Conservation (phyloP, 495 filamentous ascomycete genomes). For the Glonium stellatum region DNA sequence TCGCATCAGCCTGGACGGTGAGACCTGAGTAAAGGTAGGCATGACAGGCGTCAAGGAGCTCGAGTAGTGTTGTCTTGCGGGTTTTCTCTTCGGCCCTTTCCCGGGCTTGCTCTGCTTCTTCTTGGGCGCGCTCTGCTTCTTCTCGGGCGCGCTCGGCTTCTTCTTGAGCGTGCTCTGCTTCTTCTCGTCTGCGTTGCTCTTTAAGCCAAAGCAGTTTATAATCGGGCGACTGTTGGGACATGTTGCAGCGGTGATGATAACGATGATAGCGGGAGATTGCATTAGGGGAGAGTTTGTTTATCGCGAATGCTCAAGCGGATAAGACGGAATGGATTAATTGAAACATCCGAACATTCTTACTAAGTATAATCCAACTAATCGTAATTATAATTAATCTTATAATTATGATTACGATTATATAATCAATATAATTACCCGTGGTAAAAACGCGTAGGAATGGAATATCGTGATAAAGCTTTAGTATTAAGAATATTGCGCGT, state of each 20-base stretch:
- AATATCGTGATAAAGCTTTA: too few species aligned
- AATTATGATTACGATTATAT: too few species aligned
- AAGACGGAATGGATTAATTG: not conserved
- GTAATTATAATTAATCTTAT: too few species aligned
- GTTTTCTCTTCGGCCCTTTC: slow-evolving; percentile 16
- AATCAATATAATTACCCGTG: too few species aligned
- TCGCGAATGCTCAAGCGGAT: too few species aligned
- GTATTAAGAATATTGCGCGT: too few species aligned
- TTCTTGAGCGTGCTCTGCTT: slow-evolving; percentile 5
- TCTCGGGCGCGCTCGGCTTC: slow-evolving; percentile 4
- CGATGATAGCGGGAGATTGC: too few species aligned
- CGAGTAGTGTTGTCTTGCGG: slow-evolving; percentile 22
- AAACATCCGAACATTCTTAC: not conserved
- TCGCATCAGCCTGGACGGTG: slow-evolving; percentile 17
- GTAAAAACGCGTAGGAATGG: too few species aligned
- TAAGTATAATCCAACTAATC: too few species aligned
- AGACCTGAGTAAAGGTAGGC: slow-evolving; percentile 20
- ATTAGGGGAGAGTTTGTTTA: slow-evolving; percentile 4
- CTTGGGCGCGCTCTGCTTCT: slow-evolving; percentile 2
- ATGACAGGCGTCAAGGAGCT: slow-evolving; percentile 24
- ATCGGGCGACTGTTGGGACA: slow-evolving; percentile 10
- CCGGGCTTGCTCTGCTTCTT: slow-evolving; percentile 12
- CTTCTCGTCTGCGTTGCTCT: slow-evolving; percentile 8
- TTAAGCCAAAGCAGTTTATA: slow-evolving; percentile 7
- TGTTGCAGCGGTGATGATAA: slow-evolving; percentile 2